Evolutionary conservation across 257 asterid species (phyloP).

Genomic region (Lycium ferocissimum): DNA sequence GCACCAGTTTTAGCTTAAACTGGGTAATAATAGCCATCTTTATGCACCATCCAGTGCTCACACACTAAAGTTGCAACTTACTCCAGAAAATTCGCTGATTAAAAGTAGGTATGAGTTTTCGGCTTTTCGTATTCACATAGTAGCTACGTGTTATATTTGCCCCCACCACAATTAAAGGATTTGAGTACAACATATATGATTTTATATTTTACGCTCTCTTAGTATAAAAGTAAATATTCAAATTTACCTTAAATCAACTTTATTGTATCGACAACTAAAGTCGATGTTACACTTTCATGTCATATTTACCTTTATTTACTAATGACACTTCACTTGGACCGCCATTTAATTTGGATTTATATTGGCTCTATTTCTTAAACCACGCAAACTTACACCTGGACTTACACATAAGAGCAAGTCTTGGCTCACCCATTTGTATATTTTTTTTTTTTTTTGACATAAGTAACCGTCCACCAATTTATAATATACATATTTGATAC

Average conservation of each 20-base stretch:
- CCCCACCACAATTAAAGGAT: constrained; percentile 25
- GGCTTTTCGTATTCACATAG: neutral
- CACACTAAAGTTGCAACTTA: constrained; percentile 13
- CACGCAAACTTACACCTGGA: neutral
- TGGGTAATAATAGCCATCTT: neutral
- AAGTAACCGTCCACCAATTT: too few relatives aligned
- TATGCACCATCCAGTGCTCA: neutral
- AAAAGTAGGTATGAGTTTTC: neutral
- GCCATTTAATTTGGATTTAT: constrained; percentile 1
- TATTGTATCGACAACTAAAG: neutral
- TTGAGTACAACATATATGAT: neutral
- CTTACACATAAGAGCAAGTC: too few relatives aligned
- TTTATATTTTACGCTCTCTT: neutral
- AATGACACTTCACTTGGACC: neutral
- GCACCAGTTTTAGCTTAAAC: neutral
- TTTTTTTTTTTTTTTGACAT: too few relatives aligned
- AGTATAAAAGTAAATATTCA: neutral
- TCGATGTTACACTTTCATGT: neutral
- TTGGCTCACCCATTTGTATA: too few relatives aligned
- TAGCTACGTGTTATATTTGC: neutral
- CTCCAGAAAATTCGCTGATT: neutral
- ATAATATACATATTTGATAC: too few relatives aligned
- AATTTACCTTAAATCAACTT: neutral
- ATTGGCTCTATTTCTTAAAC: neutral
- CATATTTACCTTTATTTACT: neutral